phyloP scores from a whole-genome alignment of 441 rosid genomes.

The Syzygium malaccense region DNA sequence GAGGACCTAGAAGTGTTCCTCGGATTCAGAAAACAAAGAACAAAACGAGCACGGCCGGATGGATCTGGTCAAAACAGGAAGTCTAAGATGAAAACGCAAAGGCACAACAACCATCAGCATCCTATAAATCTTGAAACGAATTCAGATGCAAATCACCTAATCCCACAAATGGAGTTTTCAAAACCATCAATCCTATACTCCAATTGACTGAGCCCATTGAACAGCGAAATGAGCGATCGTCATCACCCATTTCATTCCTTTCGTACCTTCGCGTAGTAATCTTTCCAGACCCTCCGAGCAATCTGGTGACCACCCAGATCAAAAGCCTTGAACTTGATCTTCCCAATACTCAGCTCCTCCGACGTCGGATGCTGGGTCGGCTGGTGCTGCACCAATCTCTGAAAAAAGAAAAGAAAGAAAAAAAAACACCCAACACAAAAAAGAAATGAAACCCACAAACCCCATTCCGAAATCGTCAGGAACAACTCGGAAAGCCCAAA shows the following conservation, averaged over 20 bases:
- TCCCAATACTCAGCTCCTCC: slow-evolving; percentile 28
- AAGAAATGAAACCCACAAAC: neutral
- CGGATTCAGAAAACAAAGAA: neutral
- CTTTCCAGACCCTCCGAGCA: slow-evolving; percentile 32
- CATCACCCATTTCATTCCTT: neutral
- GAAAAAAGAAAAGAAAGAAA: neutral
- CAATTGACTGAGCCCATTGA: neutral
- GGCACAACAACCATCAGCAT: neutral
- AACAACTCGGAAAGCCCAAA: neutral
- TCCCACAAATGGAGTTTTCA: neutral
- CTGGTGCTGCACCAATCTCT: slow-evolving; percentile 28
- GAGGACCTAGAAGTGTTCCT: neutral
- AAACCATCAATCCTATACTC: neutral
- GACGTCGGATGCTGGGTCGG: slow-evolving; percentile 32
- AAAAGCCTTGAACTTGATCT: slow-evolving; percentile 26
- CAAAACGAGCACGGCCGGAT: neutral
- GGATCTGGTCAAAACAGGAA: neutral
- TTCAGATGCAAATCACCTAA: neutral
- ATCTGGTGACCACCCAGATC: slow-evolving; percentile 32
- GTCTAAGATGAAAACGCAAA: neutral
- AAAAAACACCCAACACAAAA: no score
- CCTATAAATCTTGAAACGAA: neutral
- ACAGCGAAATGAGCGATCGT: neutral
- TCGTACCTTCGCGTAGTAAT: slow-evolving; percentile 22
- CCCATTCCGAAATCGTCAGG: neutral